These are phyloP conservation scores for Russula sp. DNA, from an alignment of 768 basidiomycete genomes.

Conservation along the genomic window DNA sequence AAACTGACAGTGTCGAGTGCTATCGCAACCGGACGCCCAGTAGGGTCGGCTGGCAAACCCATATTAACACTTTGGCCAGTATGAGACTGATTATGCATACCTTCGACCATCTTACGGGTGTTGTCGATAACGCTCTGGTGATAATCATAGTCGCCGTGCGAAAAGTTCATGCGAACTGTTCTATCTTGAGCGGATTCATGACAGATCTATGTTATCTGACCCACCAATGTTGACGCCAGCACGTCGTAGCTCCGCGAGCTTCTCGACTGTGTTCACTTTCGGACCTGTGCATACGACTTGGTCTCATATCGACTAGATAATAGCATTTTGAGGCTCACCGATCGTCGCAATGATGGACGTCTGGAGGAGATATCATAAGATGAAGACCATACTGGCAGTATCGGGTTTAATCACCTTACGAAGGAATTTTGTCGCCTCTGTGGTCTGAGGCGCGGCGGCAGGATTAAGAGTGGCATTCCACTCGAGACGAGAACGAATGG, in stretches of 20 bases:
- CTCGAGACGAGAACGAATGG: slow-evolving; percentile 76
- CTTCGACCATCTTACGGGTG: slow-evolving; percentile 77
- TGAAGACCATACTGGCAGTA: slow-evolving; percentile 9
- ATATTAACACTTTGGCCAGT: slow-evolving; percentile 8
- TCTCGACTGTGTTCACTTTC: slow-evolving; percentile 91
- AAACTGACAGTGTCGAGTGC: slow-evolving; percentile 91
- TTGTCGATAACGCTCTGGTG: slow-evolving; percentile 99
- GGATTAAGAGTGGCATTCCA: slow-evolving; percentile 87
- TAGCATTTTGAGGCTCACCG: slow-evolving; percentile 48
- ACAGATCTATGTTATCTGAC: slow-evolving; percentile 36
- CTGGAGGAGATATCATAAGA: slow-evolving; percentile 43
- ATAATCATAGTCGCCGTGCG: slow-evolving; percentile 97
- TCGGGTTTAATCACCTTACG: slow-evolving; percentile 68
- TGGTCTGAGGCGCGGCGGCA: slow-evolving; percentile 63
- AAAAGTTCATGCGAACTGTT: slow-evolving; percentile 99
- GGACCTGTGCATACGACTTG: slow-evolving; percentile 56
- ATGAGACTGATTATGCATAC: slow-evolving; percentile 43
- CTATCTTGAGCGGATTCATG: slow-evolving; percentile 16
- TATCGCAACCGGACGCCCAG: slow-evolving; percentile 92
- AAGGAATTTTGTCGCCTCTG: slow-evolving; percentile 76
- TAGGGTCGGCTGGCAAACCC: slow-evolving; percentile 51
- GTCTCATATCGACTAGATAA: slow-evolving; percentile 13
- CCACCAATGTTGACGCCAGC: slow-evolving; percentile 97
- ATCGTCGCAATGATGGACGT: slow-evolving; percentile 99
- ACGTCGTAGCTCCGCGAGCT: slow-evolving; percentile 73